These are phyloP conservation scores for Metrosideros polymorpha DNA, from an alignment of 441 rosid species.

Conservation along the genomic window DNA sequence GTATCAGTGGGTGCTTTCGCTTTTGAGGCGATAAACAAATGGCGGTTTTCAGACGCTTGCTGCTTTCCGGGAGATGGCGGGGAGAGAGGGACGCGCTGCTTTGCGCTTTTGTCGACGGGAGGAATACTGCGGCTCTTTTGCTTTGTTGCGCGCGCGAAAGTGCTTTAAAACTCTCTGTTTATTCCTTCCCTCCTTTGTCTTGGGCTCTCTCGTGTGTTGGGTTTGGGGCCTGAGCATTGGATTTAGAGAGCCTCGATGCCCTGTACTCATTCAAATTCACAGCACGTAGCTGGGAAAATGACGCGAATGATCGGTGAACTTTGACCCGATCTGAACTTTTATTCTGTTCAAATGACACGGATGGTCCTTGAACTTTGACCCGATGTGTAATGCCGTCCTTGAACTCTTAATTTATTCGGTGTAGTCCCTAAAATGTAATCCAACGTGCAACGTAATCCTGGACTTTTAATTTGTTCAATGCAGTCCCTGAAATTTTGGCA, in stretches of 20 bases:
- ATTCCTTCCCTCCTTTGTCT: not conserved
- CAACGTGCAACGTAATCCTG: accelerated
- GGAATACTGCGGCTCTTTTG: not conserved
- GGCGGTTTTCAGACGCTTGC: not conserved
- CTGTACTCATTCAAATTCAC: too few species aligned
- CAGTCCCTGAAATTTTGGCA: accelerated
- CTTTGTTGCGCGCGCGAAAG: not conserved
- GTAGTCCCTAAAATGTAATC: too few species aligned
- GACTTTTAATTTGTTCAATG: not conserved
- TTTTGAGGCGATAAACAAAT: not conserved
- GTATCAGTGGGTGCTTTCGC: not conserved
- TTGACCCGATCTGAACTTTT: too few species aligned
- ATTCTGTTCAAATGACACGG: too few species aligned
- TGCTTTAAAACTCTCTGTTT: not conserved
- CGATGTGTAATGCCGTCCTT: accelerated
- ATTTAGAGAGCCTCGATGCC: not conserved
- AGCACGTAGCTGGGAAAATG: too few species aligned
- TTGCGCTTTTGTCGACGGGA: not conserved
- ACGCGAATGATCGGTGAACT: too few species aligned
- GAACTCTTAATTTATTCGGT: too few species aligned
- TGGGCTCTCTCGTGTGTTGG: not conserved
- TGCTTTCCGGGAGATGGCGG: not conserved
- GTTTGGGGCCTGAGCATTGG: not conserved
- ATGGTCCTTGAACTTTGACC: not conserved
- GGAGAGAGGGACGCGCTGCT: not conserved